These are phyloP conservation scores for Cercis canadensis DNA, from an alignment of 306 rosid species.

Conservation along the genomic window DNA sequence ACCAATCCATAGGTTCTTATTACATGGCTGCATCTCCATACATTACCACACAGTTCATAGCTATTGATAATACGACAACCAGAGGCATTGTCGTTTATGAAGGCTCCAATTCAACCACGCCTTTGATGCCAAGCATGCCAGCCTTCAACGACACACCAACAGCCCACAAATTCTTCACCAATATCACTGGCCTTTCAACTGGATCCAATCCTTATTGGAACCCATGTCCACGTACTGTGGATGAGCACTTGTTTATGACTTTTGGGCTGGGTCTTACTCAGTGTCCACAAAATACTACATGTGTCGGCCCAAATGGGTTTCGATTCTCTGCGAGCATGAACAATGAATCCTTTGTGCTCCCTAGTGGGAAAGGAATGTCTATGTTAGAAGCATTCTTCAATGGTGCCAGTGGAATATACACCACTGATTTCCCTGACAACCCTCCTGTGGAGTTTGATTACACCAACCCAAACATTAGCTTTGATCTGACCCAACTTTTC, in stretches of 20 bases:
- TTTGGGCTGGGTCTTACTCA: conserved; percentile 47
- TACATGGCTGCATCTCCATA: conserved; percentile 68
- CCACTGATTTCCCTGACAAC: conserved; percentile 50
- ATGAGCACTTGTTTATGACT: conserved; percentile 58
- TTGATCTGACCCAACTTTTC: not conserved
- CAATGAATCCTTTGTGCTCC: conserved; percentile 64
- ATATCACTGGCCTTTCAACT: conserved; percentile 41
- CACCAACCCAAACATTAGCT: conserved; percentile 27
- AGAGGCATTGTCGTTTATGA: conserved; percentile 52
- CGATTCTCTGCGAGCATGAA: conserved; percentile 63
- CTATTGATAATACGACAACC: conserved; percentile 28
- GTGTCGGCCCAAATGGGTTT: conserved; percentile 28
- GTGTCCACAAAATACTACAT: conserved; percentile 30
- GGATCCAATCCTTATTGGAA: conserved; percentile 55
- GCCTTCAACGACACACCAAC: conserved; percentile 45
- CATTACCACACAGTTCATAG: not conserved
- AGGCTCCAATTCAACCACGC: conserved; percentile 13
- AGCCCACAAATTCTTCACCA: conserved; percentile 58
- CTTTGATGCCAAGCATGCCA: conserved; percentile 58
- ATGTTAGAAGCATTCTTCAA: conserved; percentile 57
- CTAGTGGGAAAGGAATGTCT: conserved; percentile 42
- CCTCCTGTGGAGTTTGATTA: conserved; percentile 55
- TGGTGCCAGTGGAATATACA: conserved; percentile 52
- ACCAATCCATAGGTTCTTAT: conserved; percentile 53
- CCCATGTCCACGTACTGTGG: conserved; percentile 50